Base-by-base conservation (phyloP, 257 asterid genomes). In the Solanum virginianum region DNA sequence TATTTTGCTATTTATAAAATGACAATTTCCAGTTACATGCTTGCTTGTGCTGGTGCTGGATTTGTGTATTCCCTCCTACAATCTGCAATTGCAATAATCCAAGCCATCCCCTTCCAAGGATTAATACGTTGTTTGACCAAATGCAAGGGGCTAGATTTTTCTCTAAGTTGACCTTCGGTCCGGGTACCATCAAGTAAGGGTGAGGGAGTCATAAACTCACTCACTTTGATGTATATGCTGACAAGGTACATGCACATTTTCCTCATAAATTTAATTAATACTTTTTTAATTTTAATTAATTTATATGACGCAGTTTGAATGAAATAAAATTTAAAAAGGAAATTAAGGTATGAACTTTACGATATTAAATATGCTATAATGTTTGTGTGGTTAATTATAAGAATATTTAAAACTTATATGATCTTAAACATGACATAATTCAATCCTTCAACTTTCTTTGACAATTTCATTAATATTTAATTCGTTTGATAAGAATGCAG, bases 21-120 rank as follows among this genome's bases (percentile, higher is more conserved):
- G 56, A 41, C 22, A 53, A 53, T 79, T 81, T 57, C 11, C 77
- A 81, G 84, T 0, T 81, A 81, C 75, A 56, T 65, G 72, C 56
- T 60, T n/a, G 84, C 60, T 60, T 43, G 70, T 57, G 10, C 70
- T 81, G 75, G 43, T 39, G 39, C 43, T 81, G 84, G 84, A 81
- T 57, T 81, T 57, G 32, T 81, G 5, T 81, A 81, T 81, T 81
- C 84, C 55, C 72, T 81, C n/a, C 15, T 81, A 62, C 84, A 81
- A 60, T 20, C 72, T 41, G 59, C 57, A 39, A 13, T 81, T 39
- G 59, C 84, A 81, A 60, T 60, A 60, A 57, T 81, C 41, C 57
- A 36, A 32, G 75, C 20, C 59, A n/a, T n/a, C n/a, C n/a, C n/a
- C n/a, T n/a, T n/a, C n/a, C n/a, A n/a, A n/a, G n/a, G n/a, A n/a